Evolutionary conservation across 2,329 filamentous ascomycete species (phyloP), one percentile per base, ranked within the genome.

Genomic region (Incumbomyces delicatus): DNA sequence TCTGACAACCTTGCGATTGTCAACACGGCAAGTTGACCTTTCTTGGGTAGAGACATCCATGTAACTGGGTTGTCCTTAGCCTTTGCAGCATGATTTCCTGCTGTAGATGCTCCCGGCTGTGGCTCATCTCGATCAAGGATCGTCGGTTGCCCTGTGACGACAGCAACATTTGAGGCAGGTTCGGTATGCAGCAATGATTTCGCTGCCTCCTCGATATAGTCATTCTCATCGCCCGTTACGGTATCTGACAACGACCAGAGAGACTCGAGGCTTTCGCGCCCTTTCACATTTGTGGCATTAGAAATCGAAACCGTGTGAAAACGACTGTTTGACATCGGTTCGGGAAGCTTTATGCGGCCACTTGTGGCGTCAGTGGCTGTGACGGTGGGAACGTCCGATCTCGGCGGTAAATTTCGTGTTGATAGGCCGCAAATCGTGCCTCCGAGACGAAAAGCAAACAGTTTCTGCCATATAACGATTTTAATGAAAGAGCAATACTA

Each of bases 1-100:
- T 94, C 88, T 10, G 84, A 87, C 17, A 94, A 69, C 22, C 88
- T 79, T 7, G 87, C 83, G 37, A 94, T 67, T 0, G 83, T 87
- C 41, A 94, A 73, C 48, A 94, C 81, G 27, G 82, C 67, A 16
- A 94, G 74, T 64, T 94, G 87, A 38, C 78, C 73, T 63, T 88
- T 94, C 48, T 77, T 74, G 0, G 88, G 88, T 1, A 94, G 69
- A 11, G 83, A 80, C 34, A 68, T 68, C 86, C 85, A 92, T 50
- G 80, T 76, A 17, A 84, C 75, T 0, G 72, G 69, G 27, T 71
- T 66, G 38, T 70, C 64, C 49, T 57, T 55, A 18, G 50, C 39
- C 6, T 45, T 32, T n/a, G 31, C 32, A 12, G 48, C 41, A 20
- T 49, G 8, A 2, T 31, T 40, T 1, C 50, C 43, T 14, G 55